These are phyloP conservation scores for Candida corydali DNA, from an alignment of 805 yeast species.

Conservation along the genomic window DNA sequence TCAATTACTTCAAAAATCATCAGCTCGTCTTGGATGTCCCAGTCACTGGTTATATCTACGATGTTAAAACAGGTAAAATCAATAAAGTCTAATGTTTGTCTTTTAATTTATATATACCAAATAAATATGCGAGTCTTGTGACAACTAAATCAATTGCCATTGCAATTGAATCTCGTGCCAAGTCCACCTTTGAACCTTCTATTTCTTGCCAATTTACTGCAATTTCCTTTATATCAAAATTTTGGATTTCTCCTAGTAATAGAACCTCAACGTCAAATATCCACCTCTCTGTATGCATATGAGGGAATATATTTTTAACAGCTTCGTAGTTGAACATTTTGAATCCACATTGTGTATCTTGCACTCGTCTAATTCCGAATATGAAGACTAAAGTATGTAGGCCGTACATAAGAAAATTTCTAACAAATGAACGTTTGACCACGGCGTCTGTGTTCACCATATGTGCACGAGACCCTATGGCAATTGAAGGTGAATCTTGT, in stretches of 20 bases:
- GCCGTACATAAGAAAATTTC: conserved; percentile 91
- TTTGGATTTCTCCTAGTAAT: conserved; percentile 70
- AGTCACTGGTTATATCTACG: conserved; percentile 34
- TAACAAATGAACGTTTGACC: conserved; percentile 82
- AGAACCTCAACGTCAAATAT: conserved; percentile 94
- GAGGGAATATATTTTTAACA: conserved; percentile 66
- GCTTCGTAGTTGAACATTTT: conserved; percentile 80
- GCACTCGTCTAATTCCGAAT: conserved; percentile 82
- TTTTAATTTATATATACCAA: conserved; percentile 67
- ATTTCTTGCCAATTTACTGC: conserved; percentile 97
- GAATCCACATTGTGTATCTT: conserved; percentile 97
- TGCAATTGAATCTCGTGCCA: conserved; percentile 82
- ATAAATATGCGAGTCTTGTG: conserved; percentile 66
- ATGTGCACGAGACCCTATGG: conserved; percentile 93
- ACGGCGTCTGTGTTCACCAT: conserved; percentile 96
- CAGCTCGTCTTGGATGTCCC: conserved; percentile 34
- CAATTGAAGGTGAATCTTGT: conserved; percentile 48
- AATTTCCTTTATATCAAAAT: conserved; percentile 66
- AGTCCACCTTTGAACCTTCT: conserved; percentile 88
- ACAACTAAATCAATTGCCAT: conserved; percentile 95
- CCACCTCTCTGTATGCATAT: conserved; percentile 97
- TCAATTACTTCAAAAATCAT: conserved; percentile 22
- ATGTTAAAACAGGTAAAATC: conserved; percentile 32
- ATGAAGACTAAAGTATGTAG: conserved; percentile 80
- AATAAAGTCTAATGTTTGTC: conserved; percentile 14